Evolutionary conservation across 805 yeast species (phyloP), one percentile per base, ranked within the genome.

Genomic region (Wickerhamomyces silvicola): DNA sequence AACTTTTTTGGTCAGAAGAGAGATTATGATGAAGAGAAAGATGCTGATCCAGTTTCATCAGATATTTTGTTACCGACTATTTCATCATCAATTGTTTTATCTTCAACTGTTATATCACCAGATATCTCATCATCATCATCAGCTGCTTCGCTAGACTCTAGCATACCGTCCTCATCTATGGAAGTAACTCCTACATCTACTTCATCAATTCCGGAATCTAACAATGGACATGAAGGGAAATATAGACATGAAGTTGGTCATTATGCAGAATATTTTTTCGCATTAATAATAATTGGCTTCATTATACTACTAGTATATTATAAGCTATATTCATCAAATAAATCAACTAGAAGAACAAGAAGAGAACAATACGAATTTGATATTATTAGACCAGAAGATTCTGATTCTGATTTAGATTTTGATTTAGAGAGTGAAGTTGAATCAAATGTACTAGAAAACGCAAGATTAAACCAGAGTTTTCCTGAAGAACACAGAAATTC

Each of bases 401-500:
- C 50, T 60, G 87, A 58, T 74, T 80, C 46, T 24, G 75, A 75
- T 33, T 78, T 72, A 47, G 92, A 82, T 50, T 79, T 82, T 49
- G 94, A 82, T 50, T 75, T 81, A 28, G 82, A 82, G 27, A 81
- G 78, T 13, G 80, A n/a, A n/a, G n/a, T n/a, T n/a, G n/a, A n/a
- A n/a, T n/a, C n/a, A n/a, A n/a, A n/a, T n/a, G n/a, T n/a, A n/a
- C n/a, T n/a, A n/a, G 39, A 33, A n/a, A 32, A 27, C 4, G 22
- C 33, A 12, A 26, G 34, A 26, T 22, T 39, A 21, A 30, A 37
- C 16, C 27, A 34, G 15, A 39, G 38, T 21, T 36, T 39, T 32
- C 36, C 35, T 12, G 38, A 29, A 19, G 27, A 22, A 7, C 18
- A 22, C 29, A 32, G 35, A 19, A 33, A 10, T 17, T 32, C 36